Evolutionary conservation across 2,329 filamentous ascomycete genomes (phyloP).

Genomic region (Penicillium sp.): DNA sequence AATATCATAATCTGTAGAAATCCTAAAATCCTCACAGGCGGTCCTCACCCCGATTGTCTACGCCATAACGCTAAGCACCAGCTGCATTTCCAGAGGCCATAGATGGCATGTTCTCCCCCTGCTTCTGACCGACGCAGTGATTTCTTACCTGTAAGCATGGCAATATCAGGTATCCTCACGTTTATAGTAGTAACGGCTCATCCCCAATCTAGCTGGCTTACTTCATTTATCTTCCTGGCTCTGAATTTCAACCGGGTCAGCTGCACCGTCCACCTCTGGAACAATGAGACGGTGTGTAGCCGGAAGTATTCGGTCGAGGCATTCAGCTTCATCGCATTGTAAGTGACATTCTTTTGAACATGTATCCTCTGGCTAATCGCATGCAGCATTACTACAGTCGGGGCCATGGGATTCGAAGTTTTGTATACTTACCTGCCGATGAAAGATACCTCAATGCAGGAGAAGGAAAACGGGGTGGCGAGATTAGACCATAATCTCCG

Average conservation of each 20-base stretch:
- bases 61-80: constrained; percentile 2
- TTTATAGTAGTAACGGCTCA: neutral
- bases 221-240: constrained; percentile 19
- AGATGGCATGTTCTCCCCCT: constrained; percentile 13
- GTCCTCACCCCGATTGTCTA: constrained; percentile 8
- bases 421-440: neutral
- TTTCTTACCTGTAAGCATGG: constrained; percentile 17
- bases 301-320: constrained; percentile 18
- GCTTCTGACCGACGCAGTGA: constrained; percentile 4
- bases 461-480: neutral
- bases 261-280: constrained; percentile 15
- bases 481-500: neutral
- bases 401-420: neutral
- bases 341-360: neutral
- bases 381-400: neutral
- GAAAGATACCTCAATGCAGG: neutral
- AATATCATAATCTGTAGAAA: neutral
- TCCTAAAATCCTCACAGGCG: constrained; percentile 1
- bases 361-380: no score
- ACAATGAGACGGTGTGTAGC: constrained; percentile 16
- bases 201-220: constrained; percentile 15
- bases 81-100: constrained; percentile 4
- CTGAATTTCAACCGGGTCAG: constrained; percentile 14
- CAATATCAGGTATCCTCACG: neutral
- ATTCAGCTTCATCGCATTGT: constrained; percentile 22